Evolutionary conservation across 2,329 filamentous ascomycete genomes (phyloP), one percentile per base, ranked within the genome.

Genomic region (Ophiostoma piceae): DNA sequence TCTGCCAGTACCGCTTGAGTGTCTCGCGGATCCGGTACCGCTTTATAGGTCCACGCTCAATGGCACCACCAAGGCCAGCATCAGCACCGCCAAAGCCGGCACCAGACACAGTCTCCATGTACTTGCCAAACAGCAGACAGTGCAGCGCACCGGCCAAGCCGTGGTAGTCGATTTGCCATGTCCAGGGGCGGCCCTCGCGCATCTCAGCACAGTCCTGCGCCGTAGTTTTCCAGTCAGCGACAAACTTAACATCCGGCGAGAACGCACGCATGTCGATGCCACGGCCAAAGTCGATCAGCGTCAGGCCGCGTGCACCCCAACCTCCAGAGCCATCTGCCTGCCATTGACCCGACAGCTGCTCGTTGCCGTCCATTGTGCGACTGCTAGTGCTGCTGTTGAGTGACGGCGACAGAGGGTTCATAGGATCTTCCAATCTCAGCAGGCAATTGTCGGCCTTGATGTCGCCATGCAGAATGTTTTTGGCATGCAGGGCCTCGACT

Each of bases 371-470:
- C 14, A 26, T 68, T 69, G 66, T 71, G 64, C 57, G 57, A 62
- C 57, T 62, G 57, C 72, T 74, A 1, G 79, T 79, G 41, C 81
- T 67, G 60, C 67, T 68, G 57, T 69, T 74, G 72, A 43, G 74
- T 71, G 32, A 60, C 32, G 75, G 75, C 19, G 74, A 16, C 26
- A 16, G 57, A 16, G 57, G 26, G 12, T 80, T 77, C 11, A 65
- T 8, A 1, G 83, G 77, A 70, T 93, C 90, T 69, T 94, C 90
- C 26, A 98, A 88, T 5, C 95, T 91, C 3, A 98, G 87, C 2
- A 99, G 87, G 75, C 96, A 94, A 77, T 99, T 99, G 80, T 99
- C 95, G 1, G 91, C 88, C 80, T 99, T 99, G 74, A 99, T 84
- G 76, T 99, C 95, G 54, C 95, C 95, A 77, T 99, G 95, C 65